These are phyloP conservation scores for Ilex paraguariensis DNA, from an alignment of 305 asterid species.

Conservation along the genomic window DNA sequence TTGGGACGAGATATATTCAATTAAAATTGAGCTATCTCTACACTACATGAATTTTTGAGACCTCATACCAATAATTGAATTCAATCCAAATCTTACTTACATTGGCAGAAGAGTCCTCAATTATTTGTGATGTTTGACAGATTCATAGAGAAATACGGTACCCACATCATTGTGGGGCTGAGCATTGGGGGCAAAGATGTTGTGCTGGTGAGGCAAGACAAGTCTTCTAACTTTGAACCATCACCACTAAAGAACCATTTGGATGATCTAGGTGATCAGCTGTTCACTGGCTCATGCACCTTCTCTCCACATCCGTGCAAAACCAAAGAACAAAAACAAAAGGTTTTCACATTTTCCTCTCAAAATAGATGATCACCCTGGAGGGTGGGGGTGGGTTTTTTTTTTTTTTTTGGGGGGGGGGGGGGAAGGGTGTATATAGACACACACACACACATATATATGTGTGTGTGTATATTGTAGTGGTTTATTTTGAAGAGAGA, in stretches of 20 bases:
- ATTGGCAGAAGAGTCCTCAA: neutral
- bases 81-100: neutral
- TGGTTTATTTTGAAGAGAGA: neutral
- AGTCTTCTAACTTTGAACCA: slow-evolving; percentile 58
- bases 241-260: slow-evolving; percentile 71
- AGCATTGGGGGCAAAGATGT: slow-evolving; percentile 87
- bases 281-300: slow-evolving; percentile 66
- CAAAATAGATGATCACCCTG: neutral
- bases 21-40: neutral
- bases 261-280: slow-evolving; percentile 78
- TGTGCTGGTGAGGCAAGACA: slow-evolving; percentile 70
- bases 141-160: slow-evolving; percentile 88
- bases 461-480: neutral
- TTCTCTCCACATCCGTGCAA: slow-evolving; percentile 53
- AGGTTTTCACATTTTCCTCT: slow-evolving; percentile 24
- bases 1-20: neutral
- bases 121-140: slow-evolving; percentile 39
- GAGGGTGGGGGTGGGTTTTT: neutral
- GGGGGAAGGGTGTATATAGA: neutral
- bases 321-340: slow-evolving; percentile 39
- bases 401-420: neutral
- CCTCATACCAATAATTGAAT: too few relatives aligned
- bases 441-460: neutral
- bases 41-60: too few relatives aligned
- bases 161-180: slow-evolving; percentile 85